Percentiles rank a stretch among this genome's conserved stretches.
Evolutionary conservation across 2,329 filamentous ascomycete species (phyloP).

Genomic region (Sclerotinia minor): DNA sequence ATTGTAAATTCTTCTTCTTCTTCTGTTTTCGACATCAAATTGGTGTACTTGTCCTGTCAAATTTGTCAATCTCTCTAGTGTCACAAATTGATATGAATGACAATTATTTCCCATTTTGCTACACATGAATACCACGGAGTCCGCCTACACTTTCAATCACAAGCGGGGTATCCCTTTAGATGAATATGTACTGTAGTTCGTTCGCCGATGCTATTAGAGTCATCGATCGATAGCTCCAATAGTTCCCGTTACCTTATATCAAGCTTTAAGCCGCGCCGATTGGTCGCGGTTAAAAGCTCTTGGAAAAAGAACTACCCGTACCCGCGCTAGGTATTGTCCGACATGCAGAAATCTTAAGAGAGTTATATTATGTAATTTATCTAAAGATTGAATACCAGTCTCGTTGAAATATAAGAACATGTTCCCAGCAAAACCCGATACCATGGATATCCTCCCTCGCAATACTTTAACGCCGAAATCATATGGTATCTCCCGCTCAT

Average conservation of each 20-base stretch:
- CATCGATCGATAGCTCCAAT: background rate
- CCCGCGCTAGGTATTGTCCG: background rate
- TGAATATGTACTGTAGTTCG: too few species aligned
- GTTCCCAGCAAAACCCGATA: background rate
- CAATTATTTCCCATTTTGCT: background rate
- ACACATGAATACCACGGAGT: background rate
- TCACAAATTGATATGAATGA: background rate
- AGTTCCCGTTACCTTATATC: conserved; percentile 15
- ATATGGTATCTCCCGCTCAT: conserved; percentile 17
- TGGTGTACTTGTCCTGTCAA: background rate
- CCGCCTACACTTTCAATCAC: background rate
- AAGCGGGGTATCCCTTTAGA: background rate
- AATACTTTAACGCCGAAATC: conserved; percentile 1
- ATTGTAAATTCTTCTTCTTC: background rate
- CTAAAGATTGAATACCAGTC: background rate
- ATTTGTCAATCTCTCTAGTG: background rate
- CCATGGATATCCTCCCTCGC: background rate
- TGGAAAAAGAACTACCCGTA: background rate
- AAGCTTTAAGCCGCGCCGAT: conserved; percentile 4
- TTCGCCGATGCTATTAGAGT: background rate
- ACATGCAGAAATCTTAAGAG: background rate
- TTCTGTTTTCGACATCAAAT: background rate
- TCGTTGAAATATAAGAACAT: background rate
- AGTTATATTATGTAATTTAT: conserved; percentile 4
- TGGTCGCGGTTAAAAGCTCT: background rate